phyloP scores from a whole-genome alignment of 2,329 filamentous ascomycete species.

The Tricladium varicosporioides region DNA sequence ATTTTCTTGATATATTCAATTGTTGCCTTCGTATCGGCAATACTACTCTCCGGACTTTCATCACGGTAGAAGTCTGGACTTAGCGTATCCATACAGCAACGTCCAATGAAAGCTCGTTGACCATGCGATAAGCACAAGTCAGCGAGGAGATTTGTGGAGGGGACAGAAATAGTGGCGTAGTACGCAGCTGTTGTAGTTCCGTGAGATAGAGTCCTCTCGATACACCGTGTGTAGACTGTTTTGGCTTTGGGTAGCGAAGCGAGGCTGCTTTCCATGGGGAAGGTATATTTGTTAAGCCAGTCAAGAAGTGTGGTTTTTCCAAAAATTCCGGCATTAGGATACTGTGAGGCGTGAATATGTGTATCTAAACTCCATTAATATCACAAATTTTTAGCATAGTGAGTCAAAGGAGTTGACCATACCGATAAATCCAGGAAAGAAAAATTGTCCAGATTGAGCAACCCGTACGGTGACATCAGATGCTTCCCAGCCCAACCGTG shows the following conservation, averaged over 20 bases:
- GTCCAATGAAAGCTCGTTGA: conserved; percentile 86
- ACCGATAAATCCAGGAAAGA: conserved; percentile 83
- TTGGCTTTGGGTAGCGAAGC: conserved; percentile 59
- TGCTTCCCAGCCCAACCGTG: conserved; percentile 34
- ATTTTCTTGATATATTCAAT: conserved; percentile 65
- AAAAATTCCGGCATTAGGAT: conserved; percentile 91
- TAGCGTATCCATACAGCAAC: conserved; percentile 90
- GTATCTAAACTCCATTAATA: conserved; percentile 63
- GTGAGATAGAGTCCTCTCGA: conserved; percentile 78
- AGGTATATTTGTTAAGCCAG: conserved; percentile 94
- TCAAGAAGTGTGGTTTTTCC: conserved; percentile 89
- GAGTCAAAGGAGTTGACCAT: conserved; percentile 15
- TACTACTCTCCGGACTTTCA: conserved; percentile 55
- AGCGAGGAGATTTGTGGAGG: conserved; percentile 86
- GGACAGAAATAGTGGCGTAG: conserved; percentile 85
- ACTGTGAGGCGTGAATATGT: conserved; percentile 92
- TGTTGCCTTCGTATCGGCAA: conserved; percentile 54
- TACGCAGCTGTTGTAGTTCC: conserved; percentile 95
- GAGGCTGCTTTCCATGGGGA: conserved; percentile 83
- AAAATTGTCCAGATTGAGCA: conserved; percentile 59
- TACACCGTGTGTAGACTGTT: conserved; percentile 72
- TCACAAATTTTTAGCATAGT: not conserved
- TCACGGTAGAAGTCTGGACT: conserved; percentile 81
- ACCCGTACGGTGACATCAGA: conserved; percentile 21
- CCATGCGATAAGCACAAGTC: conserved; percentile 76